Percentiles rank a stretch among this genome's conserved stretches.
phyloP scores from a whole-genome alignment of 2,329 filamentous ascomycete genomes.

The Orbilia ellipsospora region DNA sequence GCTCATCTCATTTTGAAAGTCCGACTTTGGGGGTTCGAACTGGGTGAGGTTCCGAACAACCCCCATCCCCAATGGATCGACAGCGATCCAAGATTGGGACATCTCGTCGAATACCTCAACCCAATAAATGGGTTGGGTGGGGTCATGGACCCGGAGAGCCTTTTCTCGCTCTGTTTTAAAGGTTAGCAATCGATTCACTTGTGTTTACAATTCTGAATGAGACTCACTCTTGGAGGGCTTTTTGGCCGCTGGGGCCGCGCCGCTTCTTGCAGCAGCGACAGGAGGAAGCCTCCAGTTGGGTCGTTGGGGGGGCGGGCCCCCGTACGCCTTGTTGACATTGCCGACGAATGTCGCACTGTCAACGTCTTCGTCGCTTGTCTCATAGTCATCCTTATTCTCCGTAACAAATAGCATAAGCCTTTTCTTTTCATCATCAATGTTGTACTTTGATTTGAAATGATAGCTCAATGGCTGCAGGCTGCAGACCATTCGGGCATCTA shows the following conservation, averaged over 20 bases:
- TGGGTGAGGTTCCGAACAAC: conserved; percentile 79
- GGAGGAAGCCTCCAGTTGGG: conserved; percentile 46
- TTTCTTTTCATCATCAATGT: conserved; percentile 43
- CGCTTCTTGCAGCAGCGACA: conserved; percentile 26
- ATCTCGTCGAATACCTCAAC: conserved; percentile 88
- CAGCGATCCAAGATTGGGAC: conserved; percentile 89
- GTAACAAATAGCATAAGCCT: conserved; percentile 38
- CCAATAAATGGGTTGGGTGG: conserved; percentile 88
- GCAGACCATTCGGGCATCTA: conserved; percentile 85
- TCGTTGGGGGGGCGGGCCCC: conserved; percentile 43
- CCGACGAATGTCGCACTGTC: conserved; percentile 21
- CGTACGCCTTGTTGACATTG: conserved; percentile 48
- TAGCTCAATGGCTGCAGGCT: conserved; percentile 79
- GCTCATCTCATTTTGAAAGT: conserved; percentile 76
- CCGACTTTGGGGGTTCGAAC: conserved; percentile 84
- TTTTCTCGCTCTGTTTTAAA: conserved; percentile 58
- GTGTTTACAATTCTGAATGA: neutral
- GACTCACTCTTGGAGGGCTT: conserved; percentile 36
- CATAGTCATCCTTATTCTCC: conserved; percentile 52
- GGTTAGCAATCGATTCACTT: conserved; percentile 2
- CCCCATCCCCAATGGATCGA: conserved; percentile 84
- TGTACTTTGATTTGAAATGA: conserved; percentile 48
- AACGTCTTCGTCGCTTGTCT: conserved; percentile 39
- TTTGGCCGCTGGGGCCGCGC: conserved; percentile 2
- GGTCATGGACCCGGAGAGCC: conserved; percentile 71